phyloP scores from a whole-genome alignment of 176 grass and related monocot genomes.

The Hordeum marinum region DNA sequence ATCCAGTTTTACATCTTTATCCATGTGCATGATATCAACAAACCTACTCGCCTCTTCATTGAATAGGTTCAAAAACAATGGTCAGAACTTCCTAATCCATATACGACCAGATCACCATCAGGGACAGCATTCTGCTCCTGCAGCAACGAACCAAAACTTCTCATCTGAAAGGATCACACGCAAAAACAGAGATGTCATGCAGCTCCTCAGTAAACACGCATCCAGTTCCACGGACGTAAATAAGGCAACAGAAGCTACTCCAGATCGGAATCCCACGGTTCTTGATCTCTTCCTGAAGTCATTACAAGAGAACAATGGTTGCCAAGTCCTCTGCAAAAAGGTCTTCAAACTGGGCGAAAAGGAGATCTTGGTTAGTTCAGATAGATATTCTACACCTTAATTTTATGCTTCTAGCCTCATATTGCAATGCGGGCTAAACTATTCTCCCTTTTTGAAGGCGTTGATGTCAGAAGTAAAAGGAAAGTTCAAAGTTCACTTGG shows the following conservation, averaged over 20 bases:
- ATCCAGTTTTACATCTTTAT: not conserved
- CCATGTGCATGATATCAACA: not conserved
- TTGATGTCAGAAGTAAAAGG: constrained; percentile 41
- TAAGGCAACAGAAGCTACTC: constrained; percentile 23
- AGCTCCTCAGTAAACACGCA: constrained; percentile 63
- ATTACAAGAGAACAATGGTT: constrained; percentile 38
- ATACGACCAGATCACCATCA: constrained; percentile 18
- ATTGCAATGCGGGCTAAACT: not conserved
- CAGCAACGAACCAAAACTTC: constrained; percentile 30
- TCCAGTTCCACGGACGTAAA: not conserved
- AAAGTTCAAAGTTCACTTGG: constrained; percentile 66
- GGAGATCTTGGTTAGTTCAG: constrained; percentile 67
- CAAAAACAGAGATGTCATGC: constrained; percentile 64
- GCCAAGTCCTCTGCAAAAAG: constrained; percentile 58
- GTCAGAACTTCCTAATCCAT: constrained; percentile 76
- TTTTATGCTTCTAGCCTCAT: not conserved
- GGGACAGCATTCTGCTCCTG: constrained; percentile 28
- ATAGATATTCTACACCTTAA: constrained; percentile 10
- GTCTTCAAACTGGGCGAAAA: constrained; percentile 61
- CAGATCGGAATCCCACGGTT: constrained; percentile 29
- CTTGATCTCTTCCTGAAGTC: constrained; percentile 56
- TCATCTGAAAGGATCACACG: constrained; percentile 54
- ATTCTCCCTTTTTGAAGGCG: constrained; percentile 48
- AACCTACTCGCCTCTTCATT: not conserved
- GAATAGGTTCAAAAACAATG: constrained; percentile 81